Base-by-base conservation (phyloP, 225 moss, liverwort and hornwort genomes). In the Bryoerythrophyllum caledonicum region DNA sequence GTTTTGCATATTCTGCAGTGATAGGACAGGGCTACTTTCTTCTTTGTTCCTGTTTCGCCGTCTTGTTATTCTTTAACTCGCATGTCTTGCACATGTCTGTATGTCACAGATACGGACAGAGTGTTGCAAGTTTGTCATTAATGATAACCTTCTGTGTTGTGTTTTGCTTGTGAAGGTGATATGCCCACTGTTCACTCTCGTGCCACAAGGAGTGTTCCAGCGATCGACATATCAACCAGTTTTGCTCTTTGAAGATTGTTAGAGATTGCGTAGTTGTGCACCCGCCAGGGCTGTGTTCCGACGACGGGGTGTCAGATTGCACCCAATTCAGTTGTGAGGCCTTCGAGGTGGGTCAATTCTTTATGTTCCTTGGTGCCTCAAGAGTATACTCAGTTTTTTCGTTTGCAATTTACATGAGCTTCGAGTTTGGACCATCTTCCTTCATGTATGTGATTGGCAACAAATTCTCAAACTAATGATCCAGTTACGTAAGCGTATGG, bases 101-200 rank as follows among this genome's bases (percentile, higher is more conserved):
- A 10, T 10, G 1, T 38, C 38, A 8, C 38, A 38, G 38, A 38
- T 38, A 38, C 9, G 8, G 9, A 38, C 38, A 38, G 38, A 38
- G 8, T 38, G 9, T 38, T 8, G 38, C 38, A 8, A 38, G 38
- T 8, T 38, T 38, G 38, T 38, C 38, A 38, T 32, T 32, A 32
- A 32, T 32, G 32, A 32, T 3, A 32, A 32, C 32, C 32, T 32
- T 32, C 32, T 41, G 40, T 25, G 32, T 78, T 74, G 32, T n/a
- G n/a, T n/a, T n/a, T n/a, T n/a, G n/a, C n/a, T n/a, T n/a, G n/a
- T 74, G 74, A 64, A 82, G 82, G 26, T 49, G 20, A 53, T 65
- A 37, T 65, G 65, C 23, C 15, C 44, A 26, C 54, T 20, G 38
- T 60, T n/a, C 58, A 66, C 58, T 48, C 56, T 63, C 10, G 56